A percentile compares a stretch with the other conserved stretches of the same genome.
These are phyloP conservation scores for Cornus controversa DNA, from an alignment of 148 eudicot genomes.

Conservation along the genomic window DNA sequence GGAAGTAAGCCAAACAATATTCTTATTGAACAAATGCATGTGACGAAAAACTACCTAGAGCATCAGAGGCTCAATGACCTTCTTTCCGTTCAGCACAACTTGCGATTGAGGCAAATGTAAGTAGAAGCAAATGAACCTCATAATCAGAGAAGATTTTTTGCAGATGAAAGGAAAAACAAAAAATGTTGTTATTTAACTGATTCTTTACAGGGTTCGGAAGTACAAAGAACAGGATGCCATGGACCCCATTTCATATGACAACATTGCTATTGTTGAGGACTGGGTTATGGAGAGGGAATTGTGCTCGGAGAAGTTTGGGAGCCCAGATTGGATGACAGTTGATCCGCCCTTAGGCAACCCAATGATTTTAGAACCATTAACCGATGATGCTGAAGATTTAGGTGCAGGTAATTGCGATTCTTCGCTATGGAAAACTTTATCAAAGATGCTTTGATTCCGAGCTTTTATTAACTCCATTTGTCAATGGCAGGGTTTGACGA, in stretches of 20 bases:
- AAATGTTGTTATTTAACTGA: background rate
- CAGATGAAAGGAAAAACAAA: background rate
- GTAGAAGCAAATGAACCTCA: conserved; percentile 11
- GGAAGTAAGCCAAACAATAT: conserved; percentile 40
- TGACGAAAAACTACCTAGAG: conserved; percentile 65
- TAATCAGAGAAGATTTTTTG: background rate
- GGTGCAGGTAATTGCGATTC: conserved; percentile 48
- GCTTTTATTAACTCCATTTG: background rate
- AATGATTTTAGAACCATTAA: conserved; percentile 38
- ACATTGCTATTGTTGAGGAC: conserved; percentile 39
- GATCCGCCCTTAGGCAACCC: conserved; percentile 55
- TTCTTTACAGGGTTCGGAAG: conserved; percentile 43
- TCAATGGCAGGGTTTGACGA: conserved; percentile 71
- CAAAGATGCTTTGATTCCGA: background rate
- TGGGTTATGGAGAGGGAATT: conserved; percentile 61
- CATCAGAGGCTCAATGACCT: conserved; percentile 76
- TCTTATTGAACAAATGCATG: conserved; percentile 59
- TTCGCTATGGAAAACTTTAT: background rate
- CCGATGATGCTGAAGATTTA: conserved; percentile 63
- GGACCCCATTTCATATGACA: conserved; percentile 64
- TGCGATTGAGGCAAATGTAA: conserved; percentile 70
- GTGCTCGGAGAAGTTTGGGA: conserved; percentile 51
- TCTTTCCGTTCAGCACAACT: conserved; percentile 74
- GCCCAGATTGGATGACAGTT: conserved; percentile 65
- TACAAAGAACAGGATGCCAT: conserved; percentile 48